Percentiles rank a stretch among this genome's conserved stretches.
Conservation (phyloP, 345 rosid species). For the Cardiospermum halicacabum region DNA sequence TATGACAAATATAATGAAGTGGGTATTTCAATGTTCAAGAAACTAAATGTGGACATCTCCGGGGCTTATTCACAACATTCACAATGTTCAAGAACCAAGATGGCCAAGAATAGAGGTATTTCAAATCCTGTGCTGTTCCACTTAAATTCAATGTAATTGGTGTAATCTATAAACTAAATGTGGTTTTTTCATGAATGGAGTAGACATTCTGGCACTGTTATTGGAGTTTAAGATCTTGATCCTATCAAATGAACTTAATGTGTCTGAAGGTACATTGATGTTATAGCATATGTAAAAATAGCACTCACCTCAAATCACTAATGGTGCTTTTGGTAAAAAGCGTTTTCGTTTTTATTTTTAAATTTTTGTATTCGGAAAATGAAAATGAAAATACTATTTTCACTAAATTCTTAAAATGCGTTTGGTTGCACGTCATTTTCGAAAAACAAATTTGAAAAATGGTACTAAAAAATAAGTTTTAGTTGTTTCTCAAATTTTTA, state of each 20-base stretch:
- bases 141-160: not conserved
- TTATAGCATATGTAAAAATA: conserved; percentile 3
- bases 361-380: too few relatives aligned
- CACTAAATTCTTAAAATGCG: too few relatives aligned
- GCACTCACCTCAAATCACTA: not conserved
- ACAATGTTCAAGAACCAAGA: conserved; percentile 59
- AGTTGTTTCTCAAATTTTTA: too few relatives aligned
- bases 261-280: conserved; percentile 39
- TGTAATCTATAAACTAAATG: too few relatives aligned
- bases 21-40: conserved; percentile 39
- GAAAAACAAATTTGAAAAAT: too few relatives aligned
- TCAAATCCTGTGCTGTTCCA: not conserved
- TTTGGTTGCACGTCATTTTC: too few relatives aligned
- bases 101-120: conserved; percentile 54
- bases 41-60: too few relatives aligned
- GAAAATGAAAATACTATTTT: too few relatives aligned
- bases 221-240: conserved; percentile 48
- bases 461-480: too few relatives aligned
- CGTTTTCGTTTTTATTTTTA: too few relatives aligned
- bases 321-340: too few relatives aligned
- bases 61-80: too few relatives aligned
- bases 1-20: conserved; percentile 43
- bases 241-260: conserved; percentile 51
- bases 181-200: not conserved
- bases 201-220: conserved; percentile 53